Evolutionary conservation across 2,329 filamentous ascomycete genomes (phyloP), one percentile per base, ranked within the genome.

Genomic region (Aureobasidium sp.): DNA sequence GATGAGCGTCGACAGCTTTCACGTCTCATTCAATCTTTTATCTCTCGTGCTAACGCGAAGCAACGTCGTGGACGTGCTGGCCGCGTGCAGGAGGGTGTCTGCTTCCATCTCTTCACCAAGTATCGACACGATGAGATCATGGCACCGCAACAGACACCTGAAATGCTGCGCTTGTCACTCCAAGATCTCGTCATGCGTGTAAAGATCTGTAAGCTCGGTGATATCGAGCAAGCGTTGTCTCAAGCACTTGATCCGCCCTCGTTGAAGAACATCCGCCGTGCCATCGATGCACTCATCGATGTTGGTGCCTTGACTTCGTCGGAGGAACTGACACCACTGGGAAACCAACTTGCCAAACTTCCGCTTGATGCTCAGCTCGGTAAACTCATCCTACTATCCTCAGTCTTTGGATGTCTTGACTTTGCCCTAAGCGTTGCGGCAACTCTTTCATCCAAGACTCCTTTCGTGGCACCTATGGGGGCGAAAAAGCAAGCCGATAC

Each of bases 131-230:
- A 97, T 71, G 84, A 85, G 62, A 71, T 84, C 63, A 91, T 97
- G 83, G 86, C 87, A 56, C 91, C 96, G 65, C 91, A 97, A 71
- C 94, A 97, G 76, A 96, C 91, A 0, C 95, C 94, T 0, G 94
- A 99, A 74, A 96, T 99, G 86, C 84, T 99, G 44, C 88, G 94
- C 0, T 79, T 99, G 4, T 97, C 94, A 0, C 79, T 99, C 12
- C 94, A 99, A 74, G 94, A 99, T 70, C 80, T 99, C 12, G 91
- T 96, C 5, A 92, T 99, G 72, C 87, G 94, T 9, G 92, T 97
- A 67, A 99, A 99, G 76, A 96, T 97, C 50, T 99, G 93, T 79
- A 96, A 95, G 70, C 84, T 99, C 47, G 94, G 94, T 12, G 88
- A 90, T 44, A 96, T 97, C 60, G 93, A 97, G 72, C 85, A 93